Percentiles rank a stretch among this genome's conserved stretches.
phyloP scores from a whole-genome alignment of 1,139 yeast genomes.

The Kodamaea suecica region DNA sequence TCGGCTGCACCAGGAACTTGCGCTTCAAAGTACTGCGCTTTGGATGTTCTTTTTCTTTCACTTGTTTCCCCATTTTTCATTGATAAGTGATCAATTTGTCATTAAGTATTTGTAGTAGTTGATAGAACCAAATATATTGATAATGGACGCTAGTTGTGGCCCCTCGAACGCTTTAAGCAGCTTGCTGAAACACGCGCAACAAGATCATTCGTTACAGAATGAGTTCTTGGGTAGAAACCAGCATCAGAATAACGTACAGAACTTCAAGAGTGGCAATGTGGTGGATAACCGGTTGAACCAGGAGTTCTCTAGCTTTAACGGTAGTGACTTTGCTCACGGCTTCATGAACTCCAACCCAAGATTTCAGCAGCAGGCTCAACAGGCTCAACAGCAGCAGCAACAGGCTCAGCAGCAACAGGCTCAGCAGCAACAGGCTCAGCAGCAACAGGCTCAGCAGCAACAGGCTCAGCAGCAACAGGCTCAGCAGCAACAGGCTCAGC shows the following conservation, averaged over 20 bases:
- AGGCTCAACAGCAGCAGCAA: conserved; percentile 8
- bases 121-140: neutral
- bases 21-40: too few relatives aligned
- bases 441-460: conserved; percentile 12
- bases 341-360: conserved; percentile 18
- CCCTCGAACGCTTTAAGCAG: conserved; percentile 24
- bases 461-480: conserved; percentile 14
- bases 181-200: conserved; percentile 23
- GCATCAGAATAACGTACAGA: conserved; percentile 7
- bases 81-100: neutral
- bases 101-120: neutral
- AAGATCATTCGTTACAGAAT: conserved; percentile 24
- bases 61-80: neutral
- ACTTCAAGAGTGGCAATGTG: conserved; percentile 10
- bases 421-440: conserved; percentile 9
- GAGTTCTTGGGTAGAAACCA: conserved; percentile 14
- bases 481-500: conserved; percentile 10
- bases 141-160: conserved; percentile 26
- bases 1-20: too few relatives aligned
- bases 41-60: too few relatives aligned
- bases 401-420: conserved; percentile 10
- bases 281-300: conserved; percentile 30
- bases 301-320: conserved; percentile 34
- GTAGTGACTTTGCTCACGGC: conserved; percentile 19
- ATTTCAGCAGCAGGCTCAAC: conserved; percentile 10